Conservation (phyloP, 768 basidiomycete species). For the Hygrophoropsis aurantiaca region DNA sequence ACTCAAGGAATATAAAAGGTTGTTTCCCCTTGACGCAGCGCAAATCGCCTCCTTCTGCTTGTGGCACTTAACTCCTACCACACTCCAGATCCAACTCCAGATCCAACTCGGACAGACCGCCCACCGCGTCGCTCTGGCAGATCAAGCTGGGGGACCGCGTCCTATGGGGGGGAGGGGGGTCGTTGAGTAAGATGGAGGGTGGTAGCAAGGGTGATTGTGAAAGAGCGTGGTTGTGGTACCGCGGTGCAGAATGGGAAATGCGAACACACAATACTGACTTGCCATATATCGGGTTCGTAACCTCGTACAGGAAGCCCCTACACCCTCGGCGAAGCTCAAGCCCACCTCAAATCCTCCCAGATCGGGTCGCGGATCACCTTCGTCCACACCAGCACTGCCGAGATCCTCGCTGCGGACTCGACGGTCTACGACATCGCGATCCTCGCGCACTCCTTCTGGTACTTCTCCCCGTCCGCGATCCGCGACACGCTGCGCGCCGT, state of each 20-base stretch:
- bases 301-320: constrained; percentile 34
- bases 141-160: constrained; percentile 29
- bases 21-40: too few relatives aligned
- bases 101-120: constrained; percentile 5
- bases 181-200: too few relatives aligned
- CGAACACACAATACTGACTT: background rate
- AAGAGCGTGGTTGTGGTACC: too few relatives aligned
- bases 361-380: constrained; percentile 36
- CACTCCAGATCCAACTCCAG: too few relatives aligned
- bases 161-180: constrained; percentile 41
- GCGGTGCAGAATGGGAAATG: too few relatives aligned
- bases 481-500: constrained; percentile 25
- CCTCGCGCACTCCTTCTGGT: constrained; percentile 38
- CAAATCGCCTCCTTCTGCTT: too few relatives aligned
- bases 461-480: constrained; percentile 36
- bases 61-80: background rate
- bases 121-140: constrained; percentile 33
- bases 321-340: constrained; percentile 39
- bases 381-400: constrained; percentile 29
- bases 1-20: too few relatives aligned
- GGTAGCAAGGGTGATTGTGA: too few relatives aligned
- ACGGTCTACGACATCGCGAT: constrained; percentile 32
- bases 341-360: constrained; percentile 23
- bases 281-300: too few relatives aligned
- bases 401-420: constrained; percentile 19